Percentiles rank a stretch among this genome's conserved stretches.
Conservation (phyloP, 345 rosid genomes). For the Corchorus olitorius region DNA sequence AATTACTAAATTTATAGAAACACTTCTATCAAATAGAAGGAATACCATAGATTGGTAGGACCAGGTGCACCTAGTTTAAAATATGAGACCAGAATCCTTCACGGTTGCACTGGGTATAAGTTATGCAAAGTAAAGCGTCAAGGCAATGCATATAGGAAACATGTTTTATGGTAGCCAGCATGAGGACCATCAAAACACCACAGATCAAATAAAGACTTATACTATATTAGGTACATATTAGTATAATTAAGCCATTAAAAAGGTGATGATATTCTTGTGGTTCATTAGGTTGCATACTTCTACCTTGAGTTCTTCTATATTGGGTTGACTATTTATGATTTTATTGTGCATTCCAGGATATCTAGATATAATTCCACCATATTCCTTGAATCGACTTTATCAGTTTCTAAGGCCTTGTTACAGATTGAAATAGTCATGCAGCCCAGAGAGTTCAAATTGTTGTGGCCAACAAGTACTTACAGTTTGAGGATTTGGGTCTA, state of each 20-base stretch:
- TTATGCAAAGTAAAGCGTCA: conserved; percentile 15
- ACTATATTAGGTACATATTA: too few relatives aligned
- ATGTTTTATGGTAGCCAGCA: conserved; percentile 7
- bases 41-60: neutral
- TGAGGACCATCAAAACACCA: neutral
- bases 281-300: neutral
- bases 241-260: neutral
- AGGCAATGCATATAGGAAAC: conserved; percentile 11
- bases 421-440: neutral
- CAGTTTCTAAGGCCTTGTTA: conserved; percentile 10
- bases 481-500: conserved; percentile 89
- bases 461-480: conserved; percentile 47
- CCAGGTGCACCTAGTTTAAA: conserved; percentile 5
- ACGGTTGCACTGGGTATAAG: conserved; percentile 11
- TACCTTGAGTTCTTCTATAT: neutral
- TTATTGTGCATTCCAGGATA: conserved; percentile 10
- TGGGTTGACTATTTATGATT: neutral
- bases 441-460: neutral
- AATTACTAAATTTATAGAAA: conserved; percentile 9
- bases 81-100: conserved; percentile 7
- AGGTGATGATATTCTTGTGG: neutral
- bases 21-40: conserved; percentile 10
- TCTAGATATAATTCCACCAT: conserved; percentile 6
- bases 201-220: neutral
- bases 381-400: neutral